Conservation (phyloP, 441 rosid genomes). For the Euphorbia celastroides region DNA sequence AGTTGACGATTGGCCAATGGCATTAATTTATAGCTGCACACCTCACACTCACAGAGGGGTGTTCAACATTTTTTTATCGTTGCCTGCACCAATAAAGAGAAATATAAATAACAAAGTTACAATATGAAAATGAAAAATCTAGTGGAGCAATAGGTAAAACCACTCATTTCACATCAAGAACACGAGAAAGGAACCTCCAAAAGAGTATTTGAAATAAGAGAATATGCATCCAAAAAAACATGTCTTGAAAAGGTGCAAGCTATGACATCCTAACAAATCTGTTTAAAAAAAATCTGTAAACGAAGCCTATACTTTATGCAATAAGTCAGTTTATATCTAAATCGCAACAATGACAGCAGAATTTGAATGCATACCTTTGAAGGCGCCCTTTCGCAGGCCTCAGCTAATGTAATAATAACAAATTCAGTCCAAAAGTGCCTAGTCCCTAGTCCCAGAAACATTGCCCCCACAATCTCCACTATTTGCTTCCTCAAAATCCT, state of each 20-base stretch:
- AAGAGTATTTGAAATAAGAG: neutral
- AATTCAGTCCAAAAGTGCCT: slow-evolving; percentile 95
- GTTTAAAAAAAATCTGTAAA: neutral
- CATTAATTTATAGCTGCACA: slow-evolving; percentile 98
- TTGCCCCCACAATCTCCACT: slow-evolving; percentile 70
- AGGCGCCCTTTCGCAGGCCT: slow-evolving; percentile 94
- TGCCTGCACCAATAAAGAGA: slow-evolving; percentile 35
- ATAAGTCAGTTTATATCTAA: neutral
- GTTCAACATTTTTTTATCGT: slow-evolving; percentile 78
- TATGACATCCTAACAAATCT: slow-evolving; percentile 22
- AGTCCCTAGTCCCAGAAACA: slow-evolving; percentile 84
- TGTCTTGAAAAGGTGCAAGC: neutral
- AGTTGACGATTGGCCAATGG: slow-evolving; percentile 83
- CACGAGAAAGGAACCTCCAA: neutral
- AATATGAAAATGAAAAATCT: neutral
- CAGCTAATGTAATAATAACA: slow-evolving; percentile 81
- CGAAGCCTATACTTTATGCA: slow-evolving; percentile 33
- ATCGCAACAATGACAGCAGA: slow-evolving; percentile 18
- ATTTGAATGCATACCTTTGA: slow-evolving; percentile 46
- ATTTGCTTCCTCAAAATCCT: slow-evolving; percentile 79
- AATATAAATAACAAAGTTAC: neutral
- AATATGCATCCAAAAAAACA: neutral
- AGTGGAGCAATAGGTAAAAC: neutral
- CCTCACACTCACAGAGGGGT: slow-evolving; percentile 85
- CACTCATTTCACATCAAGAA: neutral